These are phyloP conservation scores for Fusarium sterilihyphosum DNA, from an alignment of 2,329 filamentous ascomycete species.

Conservation along the genomic window DNA sequence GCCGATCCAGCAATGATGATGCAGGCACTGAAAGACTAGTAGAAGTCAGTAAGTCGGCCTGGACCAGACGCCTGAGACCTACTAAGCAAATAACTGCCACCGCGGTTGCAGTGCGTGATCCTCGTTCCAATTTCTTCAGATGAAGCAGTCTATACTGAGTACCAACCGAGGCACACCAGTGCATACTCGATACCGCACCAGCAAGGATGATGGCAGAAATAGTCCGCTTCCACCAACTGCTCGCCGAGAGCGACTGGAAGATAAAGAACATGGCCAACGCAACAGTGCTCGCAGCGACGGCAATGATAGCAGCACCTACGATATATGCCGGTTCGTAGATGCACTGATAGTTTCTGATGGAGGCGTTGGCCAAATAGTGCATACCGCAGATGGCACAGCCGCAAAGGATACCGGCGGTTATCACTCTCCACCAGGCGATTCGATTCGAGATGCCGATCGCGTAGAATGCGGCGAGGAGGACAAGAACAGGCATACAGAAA, in stretches of 20 bases:
- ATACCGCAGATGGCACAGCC: conserved; percentile 83
- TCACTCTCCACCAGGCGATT: conserved; percentile 67
- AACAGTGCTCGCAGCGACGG: conserved; percentile 74
- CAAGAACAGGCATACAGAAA: conserved; percentile 60
- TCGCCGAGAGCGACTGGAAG: conserved; percentile 78
- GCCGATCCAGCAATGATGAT: conserved; percentile 66
- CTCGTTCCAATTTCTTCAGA: conserved; percentile 45
- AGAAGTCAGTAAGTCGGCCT: background rate
- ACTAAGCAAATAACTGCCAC: conserved; percentile 80
- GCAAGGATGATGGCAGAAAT: conserved; percentile 76
- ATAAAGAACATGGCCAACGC: conserved; percentile 82
- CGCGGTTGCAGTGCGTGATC: conserved; percentile 69
- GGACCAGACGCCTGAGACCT: conserved; percentile 41
- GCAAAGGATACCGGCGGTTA: conserved; percentile 72
- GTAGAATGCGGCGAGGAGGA: conserved; percentile 79
- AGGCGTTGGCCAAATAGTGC: conserved; percentile 87
- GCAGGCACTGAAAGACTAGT: conserved; percentile 69
- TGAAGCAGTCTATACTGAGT: conserved; percentile 71
- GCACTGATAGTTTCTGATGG: conserved; percentile 81
- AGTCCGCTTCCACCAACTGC: conserved; percentile 78
- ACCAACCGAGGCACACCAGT: conserved; percentile 81
- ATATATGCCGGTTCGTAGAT: conserved; percentile 69
- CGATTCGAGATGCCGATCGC: conserved; percentile 69
- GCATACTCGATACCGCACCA: conserved; percentile 85
- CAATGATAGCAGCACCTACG: conserved; percentile 75